phyloP scores from a whole-genome alignment of 139 green algal genomes.

The Chlamydomonas sp. region DNA sequence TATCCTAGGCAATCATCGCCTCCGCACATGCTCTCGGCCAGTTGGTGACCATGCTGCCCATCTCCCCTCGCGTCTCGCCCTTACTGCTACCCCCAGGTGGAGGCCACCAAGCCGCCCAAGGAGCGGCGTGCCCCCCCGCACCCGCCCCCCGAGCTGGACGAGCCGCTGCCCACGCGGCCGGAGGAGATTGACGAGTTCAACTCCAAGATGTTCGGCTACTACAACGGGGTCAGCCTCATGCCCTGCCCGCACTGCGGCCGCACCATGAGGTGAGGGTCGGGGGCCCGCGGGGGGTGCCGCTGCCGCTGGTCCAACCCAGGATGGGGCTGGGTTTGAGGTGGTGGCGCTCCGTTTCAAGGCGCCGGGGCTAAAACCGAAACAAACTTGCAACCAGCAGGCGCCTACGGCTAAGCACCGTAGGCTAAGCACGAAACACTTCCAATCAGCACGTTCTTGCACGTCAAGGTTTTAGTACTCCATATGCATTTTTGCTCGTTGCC shows the following conservation, averaged over 20 bases:
- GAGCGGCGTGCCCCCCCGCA: slow-evolving; percentile 55
- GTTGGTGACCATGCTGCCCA: background rate
- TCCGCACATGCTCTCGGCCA: background rate
- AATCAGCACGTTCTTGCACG: too few relatives aligned
- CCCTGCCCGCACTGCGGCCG: slow-evolving; percentile 49
- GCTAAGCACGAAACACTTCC: too few relatives aligned
- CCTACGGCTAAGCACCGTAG: too few relatives aligned
- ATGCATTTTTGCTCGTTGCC: background rate
- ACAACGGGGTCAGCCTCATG: slow-evolving; percentile 39
- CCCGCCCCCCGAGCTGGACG: slow-evolving; percentile 57
- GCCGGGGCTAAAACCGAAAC: too few relatives aligned
- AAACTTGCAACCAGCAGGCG: too few relatives aligned
- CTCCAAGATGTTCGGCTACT: slow-evolving; percentile 54
- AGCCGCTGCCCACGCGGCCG: slow-evolving; percentile 52
- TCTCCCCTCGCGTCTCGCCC: background rate
- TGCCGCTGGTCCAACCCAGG: too few relatives aligned
- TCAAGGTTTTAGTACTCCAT: too few relatives aligned
- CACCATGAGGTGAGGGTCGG: slow-evolving; percentile 43
- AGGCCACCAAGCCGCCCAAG: slow-evolving; percentile 40
- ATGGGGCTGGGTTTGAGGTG: too few relatives aligned
- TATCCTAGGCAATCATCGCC: too few relatives aligned
- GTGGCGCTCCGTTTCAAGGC: too few relatives aligned
- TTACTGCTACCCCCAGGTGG: slow-evolving; percentile 18
- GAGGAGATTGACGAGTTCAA: slow-evolving; percentile 62
- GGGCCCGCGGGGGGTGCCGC: too few relatives aligned